phyloP scores from a whole-genome alignment of 2,329 filamentous ascomycete genomes.

The Fusarium anthophilum region DNA sequence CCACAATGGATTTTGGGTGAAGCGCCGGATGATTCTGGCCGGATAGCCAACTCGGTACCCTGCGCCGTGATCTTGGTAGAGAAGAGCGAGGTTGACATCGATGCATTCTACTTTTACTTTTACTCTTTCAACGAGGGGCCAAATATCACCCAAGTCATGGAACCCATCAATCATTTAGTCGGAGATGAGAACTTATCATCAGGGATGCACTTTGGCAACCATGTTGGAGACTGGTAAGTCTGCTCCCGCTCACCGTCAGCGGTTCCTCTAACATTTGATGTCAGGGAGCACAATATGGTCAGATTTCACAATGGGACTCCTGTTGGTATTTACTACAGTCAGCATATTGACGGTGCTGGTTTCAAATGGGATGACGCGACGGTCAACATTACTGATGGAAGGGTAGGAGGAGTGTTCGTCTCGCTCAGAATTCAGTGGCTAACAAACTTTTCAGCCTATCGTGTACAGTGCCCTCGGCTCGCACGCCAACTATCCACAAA shows the following conservation, averaged over 20 bases:
- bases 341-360: constrained; percentile 39
- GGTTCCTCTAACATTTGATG: not conserved
- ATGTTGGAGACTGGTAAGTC: constrained; percentile 44
- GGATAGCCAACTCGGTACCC: constrained; percentile 40
- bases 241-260: no score
- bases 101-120: constrained; percentile 50
- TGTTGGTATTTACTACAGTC: constrained; percentile 43
- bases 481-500: constrained; percentile 47
- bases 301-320: constrained; percentile 42
- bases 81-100: constrained; percentile 39
- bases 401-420: constrained; percentile 33
- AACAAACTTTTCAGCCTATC: constrained; percentile 40
- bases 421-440: not conserved
- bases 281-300: constrained; percentile 42
- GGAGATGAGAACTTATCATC: constrained; percentile 1
- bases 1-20: constrained; percentile 45
- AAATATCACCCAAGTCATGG: constrained; percentile 46
- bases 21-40: constrained; percentile 32
- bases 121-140: constrained; percentile 47
- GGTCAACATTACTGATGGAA: constrained; percentile 37
- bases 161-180: constrained; percentile 40
- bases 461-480: constrained; percentile 49
- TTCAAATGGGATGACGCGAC: constrained; percentile 44
- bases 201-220: constrained; percentile 45
- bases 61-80: constrained; percentile 46